These are phyloP conservation scores for Amniculicola lignicola DNA, from an alignment of 495 filamentous ascomycete genomes.

Conservation along the genomic window DNA sequence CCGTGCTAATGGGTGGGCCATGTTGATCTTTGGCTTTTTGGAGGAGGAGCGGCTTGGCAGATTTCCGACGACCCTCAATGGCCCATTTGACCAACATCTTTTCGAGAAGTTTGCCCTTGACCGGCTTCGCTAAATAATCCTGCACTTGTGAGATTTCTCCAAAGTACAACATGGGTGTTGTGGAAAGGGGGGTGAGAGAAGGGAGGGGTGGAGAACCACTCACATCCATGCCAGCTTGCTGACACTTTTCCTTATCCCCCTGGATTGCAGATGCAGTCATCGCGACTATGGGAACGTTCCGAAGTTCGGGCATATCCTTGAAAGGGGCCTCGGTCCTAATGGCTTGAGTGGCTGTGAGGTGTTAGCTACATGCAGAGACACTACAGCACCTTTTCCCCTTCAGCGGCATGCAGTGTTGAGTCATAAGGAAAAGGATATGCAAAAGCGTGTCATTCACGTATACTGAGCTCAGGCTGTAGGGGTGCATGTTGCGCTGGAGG, in stretches of 20 bases:
- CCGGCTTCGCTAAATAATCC: constrained; percentile 77
- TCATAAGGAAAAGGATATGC: no score
- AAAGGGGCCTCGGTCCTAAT: constrained; percentile 62
- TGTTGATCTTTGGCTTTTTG: constrained; percentile 17
- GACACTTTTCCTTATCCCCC: constrained; percentile 76
- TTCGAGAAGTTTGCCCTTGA: constrained; percentile 65
- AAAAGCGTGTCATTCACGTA: no score
- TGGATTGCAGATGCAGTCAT: constrained; percentile 81
- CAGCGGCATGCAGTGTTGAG: no score
- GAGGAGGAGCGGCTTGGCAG: constrained; percentile 2
- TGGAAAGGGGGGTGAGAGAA: no score
- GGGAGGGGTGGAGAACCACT: no score
- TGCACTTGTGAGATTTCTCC: constrained; percentile 12
- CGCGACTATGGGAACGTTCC: constrained; percentile 68
- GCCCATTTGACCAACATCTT: constrained; percentile 61
- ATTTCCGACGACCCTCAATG: constrained; percentile 37
- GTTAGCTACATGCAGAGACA: no score
- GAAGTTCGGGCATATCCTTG: constrained; percentile 47
- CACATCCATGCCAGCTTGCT: constrained; percentile 69
- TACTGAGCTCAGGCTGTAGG: no score
- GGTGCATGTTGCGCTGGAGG: no score
- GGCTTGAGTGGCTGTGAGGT: constrained; percentile 71
- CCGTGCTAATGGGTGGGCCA: no score
- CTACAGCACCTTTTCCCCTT: no score
- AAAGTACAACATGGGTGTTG: not conserved